These are phyloP conservation scores for Hyphopichia burtonii DNA, from an alignment of 1,139 yeast genomes.

Conservation along the genomic window DNA sequence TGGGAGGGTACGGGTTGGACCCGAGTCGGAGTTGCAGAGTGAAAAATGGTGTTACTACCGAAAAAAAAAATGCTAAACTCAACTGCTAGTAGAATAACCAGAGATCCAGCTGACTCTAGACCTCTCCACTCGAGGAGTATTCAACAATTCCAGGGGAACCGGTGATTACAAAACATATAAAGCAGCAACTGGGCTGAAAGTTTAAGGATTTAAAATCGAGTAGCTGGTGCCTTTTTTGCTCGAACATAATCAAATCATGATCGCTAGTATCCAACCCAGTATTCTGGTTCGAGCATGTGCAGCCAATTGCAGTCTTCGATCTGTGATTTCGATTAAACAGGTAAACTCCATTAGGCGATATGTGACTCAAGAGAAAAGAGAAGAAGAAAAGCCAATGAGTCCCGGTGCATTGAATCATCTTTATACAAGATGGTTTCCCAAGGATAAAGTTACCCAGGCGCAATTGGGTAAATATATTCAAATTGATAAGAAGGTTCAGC, in stretches of 20 bases:
- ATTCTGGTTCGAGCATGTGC: neutral
- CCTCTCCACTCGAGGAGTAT: too few species aligned
- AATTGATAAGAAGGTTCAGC: constrained; percentile 6
- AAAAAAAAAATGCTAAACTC: too few species aligned
- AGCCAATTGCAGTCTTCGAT: neutral
- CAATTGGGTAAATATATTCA: constrained; percentile 10
- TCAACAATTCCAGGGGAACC: too few species aligned
- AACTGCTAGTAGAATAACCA: too few species aligned
- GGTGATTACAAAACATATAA: neutral
- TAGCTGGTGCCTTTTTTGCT: too few species aligned
- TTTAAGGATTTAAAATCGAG: too few species aligned
- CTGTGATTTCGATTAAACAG: neutral
- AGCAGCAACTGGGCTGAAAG: neutral
- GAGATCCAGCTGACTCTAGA: too few species aligned
- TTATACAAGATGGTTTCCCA: constrained; percentile 24
- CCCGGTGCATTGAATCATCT: constrained; percentile 7
- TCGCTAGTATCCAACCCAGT: neutral
- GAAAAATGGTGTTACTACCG: neutral
- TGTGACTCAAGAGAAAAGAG: neutral
- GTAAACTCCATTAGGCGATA: neutral
- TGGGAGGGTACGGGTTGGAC: neutral
- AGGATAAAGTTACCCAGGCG: constrained; percentile 20
- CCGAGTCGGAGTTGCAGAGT: neutral
- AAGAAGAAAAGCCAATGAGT: neutral
- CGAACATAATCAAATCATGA: neutral